Percentiles rank a stretch among this genome's conserved stretches.
Conservation (phyloP, 2,329 filamentous ascomycete genomes). For the Hymenoscyphus linearis region DNA sequence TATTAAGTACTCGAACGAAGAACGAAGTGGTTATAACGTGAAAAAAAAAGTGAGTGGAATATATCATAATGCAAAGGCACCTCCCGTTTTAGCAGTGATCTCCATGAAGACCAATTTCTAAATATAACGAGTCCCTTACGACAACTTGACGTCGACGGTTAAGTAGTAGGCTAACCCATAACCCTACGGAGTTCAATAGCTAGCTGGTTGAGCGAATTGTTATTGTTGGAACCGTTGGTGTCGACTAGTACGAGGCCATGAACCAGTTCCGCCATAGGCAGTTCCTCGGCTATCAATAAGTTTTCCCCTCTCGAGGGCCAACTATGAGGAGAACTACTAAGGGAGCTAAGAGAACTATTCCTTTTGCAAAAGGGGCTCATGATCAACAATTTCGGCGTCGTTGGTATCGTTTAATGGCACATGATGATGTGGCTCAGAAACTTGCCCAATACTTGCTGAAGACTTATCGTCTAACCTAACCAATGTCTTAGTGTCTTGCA, state of each 20-base stretch:
- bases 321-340: neutral
- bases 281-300: neutral
- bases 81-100: no score
- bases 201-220: neutral
- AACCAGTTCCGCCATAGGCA: neutral
- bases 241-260: neutral
- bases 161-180: neutral
- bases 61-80: no score
- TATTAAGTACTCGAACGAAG: no score
- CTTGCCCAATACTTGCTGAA: neutral
- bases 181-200: neutral
- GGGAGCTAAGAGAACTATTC: no score
- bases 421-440: neutral
- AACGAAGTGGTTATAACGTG: no score
- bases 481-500: neutral
- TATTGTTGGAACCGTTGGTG: no score
- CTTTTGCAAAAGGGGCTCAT: neutral
- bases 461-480: neutral
- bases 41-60: no score
- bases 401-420: neutral
- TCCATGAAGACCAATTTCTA: no score
- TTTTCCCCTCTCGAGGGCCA: neutral
- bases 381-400: neutral
- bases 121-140: no score
- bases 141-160: no score